Conservation (phyloP, 2,329 filamentous ascomycete species). For the Neopestalotiopsis sp. region DNA sequence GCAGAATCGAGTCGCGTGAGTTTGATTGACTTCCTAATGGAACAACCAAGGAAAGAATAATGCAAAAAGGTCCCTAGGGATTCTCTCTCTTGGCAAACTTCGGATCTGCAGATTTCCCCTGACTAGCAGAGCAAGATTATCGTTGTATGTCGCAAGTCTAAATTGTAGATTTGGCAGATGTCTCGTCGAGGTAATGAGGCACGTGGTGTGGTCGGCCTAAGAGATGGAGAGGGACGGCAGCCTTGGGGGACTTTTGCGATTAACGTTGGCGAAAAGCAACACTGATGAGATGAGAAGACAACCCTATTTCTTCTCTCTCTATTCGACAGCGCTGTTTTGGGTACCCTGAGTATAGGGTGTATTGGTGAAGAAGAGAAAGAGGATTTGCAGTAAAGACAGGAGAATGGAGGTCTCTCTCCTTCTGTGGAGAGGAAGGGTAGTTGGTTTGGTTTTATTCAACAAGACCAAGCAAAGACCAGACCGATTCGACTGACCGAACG, state of each 20-base stretch:
- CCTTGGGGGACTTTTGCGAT: not conserved
- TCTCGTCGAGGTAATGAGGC: conserved; percentile 1
- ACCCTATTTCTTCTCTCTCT: not conserved
- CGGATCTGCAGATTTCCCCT: not conserved
- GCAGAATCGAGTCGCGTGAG: not conserved
- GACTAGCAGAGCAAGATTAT: not conserved
- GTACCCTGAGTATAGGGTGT: not conserved
- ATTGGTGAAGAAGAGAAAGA: not conserved
- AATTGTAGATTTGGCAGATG: not conserved
- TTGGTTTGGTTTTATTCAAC: conserved; percentile 8
- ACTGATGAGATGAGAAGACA: conserved; percentile 8
- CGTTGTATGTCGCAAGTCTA: not conserved
- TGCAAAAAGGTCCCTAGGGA: not conserved
- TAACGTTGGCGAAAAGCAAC: conserved; percentile 3
- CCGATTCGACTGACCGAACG: not conserved
- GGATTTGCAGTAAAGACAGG: not conserved
- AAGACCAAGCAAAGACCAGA: not conserved
- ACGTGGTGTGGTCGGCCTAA: not conserved
- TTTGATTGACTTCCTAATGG: not conserved
- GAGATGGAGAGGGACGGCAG: not conserved
- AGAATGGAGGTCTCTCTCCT: not conserved
- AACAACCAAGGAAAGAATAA: not conserved
- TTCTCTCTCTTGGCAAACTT: not conserved
- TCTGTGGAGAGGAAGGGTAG: not conserved
- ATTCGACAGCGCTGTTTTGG: not conserved